These are phyloP conservation scores for Paulinella micropora DNA, from an alignment of 78 protist species.

Conservation along the genomic window DNA sequence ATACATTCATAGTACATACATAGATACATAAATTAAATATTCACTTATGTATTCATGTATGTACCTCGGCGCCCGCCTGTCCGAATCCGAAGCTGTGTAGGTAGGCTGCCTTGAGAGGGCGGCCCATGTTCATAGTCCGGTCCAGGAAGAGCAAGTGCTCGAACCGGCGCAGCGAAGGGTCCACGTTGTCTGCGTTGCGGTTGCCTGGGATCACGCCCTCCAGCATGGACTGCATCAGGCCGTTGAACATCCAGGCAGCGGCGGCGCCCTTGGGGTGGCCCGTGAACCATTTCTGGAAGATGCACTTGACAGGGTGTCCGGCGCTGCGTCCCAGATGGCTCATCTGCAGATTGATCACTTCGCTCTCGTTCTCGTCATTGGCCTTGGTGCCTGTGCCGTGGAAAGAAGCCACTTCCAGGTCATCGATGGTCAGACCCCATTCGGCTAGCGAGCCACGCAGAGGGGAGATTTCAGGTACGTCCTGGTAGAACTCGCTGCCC, in stretches of 20 bases:
- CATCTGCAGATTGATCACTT: conserved; percentile 23
- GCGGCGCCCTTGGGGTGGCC: conserved; percentile 56
- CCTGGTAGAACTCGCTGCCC: conserved; percentile 14
- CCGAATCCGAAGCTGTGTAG: conserved; percentile 54
- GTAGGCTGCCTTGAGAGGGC: too few species aligned
- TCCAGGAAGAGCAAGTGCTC: conserved; percentile 14
- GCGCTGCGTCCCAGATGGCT: conserved; percentile 35
- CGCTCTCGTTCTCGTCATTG: conserved; percentile 39
- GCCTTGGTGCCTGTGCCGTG: conserved; percentile 52
- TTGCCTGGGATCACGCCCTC: conserved; percentile 44
- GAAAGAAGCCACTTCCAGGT: conserved; percentile 47
- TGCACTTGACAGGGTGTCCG: conserved; percentile 32
- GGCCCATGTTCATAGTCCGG: conserved; percentile 17
- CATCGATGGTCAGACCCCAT: conserved; percentile 40
- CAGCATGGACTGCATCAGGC: conserved; percentile 32
- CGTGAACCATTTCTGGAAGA: conserved; percentile 48
- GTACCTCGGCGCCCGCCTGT: conserved; percentile 46
- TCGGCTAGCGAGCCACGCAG: conserved; percentile 46
- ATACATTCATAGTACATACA: too few species aligned
- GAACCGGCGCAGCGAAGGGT: conserved; percentile 11
- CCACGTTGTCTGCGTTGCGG: conserved; percentile 56
- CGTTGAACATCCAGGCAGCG: conserved; percentile 57
- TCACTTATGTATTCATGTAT: too few species aligned
- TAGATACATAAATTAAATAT: too few species aligned
- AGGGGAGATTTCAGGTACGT: conserved; percentile 26